phyloP scores from a whole-genome alignment of 2,329 filamentous ascomycete species.

The Didymella exigua region DNA sequence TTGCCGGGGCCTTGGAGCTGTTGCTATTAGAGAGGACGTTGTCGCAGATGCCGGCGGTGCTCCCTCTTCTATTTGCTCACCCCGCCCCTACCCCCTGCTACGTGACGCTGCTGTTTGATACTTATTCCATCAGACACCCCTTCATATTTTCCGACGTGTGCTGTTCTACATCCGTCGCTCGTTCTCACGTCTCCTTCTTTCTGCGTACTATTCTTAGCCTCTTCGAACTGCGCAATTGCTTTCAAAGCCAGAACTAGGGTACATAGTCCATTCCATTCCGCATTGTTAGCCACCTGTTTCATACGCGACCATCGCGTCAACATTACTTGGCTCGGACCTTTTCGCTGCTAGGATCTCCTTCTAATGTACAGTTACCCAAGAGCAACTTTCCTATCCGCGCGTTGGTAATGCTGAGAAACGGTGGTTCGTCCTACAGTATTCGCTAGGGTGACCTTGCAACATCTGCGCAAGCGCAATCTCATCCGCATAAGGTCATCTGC shows the following conservation, averaged over 20 bases:
- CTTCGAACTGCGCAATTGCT: slow-evolving; percentile 6
- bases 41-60: slow-evolving; percentile 18
- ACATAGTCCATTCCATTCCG: slow-evolving; percentile 9
- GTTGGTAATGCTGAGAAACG: slow-evolving; percentile 26
- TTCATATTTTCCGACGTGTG: slow-evolving; percentile 25
- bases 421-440: slow-evolving; percentile 14
- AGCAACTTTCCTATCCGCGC: slow-evolving; percentile 9
- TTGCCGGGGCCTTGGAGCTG: background rate
- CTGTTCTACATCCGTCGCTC: slow-evolving; percentile 33
- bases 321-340: slow-evolving; percentile 1
- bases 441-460: slow-evolving; percentile 31
- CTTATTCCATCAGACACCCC: slow-evolving; percentile 34
- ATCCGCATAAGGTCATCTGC: slow-evolving; percentile 26
- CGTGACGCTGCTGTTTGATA: slow-evolving; percentile 33
- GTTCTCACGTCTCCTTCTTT: slow-evolving; percentile 26
- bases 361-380: slow-evolving; percentile 26
- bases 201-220: slow-evolving; percentile 20
- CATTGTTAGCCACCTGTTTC: slow-evolving; percentile 12
- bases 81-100: slow-evolving; percentile 12
- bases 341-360: slow-evolving; percentile 13
- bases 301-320: background rate
- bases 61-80: slow-evolving; percentile 14
- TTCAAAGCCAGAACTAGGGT: slow-evolving; percentile 5
- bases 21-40: slow-evolving; percentile 16
- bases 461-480: slow-evolving; percentile 32